Percentiles rank a stretch among this genome's conserved stretches.
Conservation (phyloP, 306 rosid species). For the Dryas alaskensis region DNA sequence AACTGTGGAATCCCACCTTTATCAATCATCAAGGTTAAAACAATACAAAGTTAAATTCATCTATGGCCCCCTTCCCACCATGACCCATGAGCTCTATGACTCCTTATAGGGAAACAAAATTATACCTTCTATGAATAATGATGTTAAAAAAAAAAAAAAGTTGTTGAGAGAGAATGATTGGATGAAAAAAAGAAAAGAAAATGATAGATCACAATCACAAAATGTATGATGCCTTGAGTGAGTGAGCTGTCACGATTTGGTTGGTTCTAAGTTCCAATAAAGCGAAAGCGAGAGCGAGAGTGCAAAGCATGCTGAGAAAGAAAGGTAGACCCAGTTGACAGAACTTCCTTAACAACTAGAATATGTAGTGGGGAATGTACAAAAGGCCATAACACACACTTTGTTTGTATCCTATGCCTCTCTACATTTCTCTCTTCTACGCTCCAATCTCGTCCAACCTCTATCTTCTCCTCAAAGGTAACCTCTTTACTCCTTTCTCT, state of each 20-base stretch:
- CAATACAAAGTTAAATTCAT: not conserved
- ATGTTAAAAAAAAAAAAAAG: no score
- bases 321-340: not conserved
- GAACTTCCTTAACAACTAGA: not conserved
- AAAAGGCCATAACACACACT: not conserved
- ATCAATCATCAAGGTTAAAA: not conserved
- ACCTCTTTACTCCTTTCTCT: not conserved
- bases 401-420: conserved; percentile 11
- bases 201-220: no score
- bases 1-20: not conserved
- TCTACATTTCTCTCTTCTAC: not conserved
- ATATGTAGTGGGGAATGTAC: not conserved
- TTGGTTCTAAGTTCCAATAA: not conserved
- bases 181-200: no score
- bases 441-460: conserved; percentile 1
- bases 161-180: no score
- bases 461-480: conserved; percentile 34
- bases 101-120: not conserved
- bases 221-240: not conserved
- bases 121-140: no score
- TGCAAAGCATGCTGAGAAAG: not conserved
- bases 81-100: not conserved
- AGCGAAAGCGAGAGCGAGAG: not conserved
- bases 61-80: not conserved
- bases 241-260: not conserved